Percentiles rank a stretch among this genome's conserved stretches.
Conservation (phyloP, 1,139 yeast genomes). For the Geotrichum restrictum region DNA sequence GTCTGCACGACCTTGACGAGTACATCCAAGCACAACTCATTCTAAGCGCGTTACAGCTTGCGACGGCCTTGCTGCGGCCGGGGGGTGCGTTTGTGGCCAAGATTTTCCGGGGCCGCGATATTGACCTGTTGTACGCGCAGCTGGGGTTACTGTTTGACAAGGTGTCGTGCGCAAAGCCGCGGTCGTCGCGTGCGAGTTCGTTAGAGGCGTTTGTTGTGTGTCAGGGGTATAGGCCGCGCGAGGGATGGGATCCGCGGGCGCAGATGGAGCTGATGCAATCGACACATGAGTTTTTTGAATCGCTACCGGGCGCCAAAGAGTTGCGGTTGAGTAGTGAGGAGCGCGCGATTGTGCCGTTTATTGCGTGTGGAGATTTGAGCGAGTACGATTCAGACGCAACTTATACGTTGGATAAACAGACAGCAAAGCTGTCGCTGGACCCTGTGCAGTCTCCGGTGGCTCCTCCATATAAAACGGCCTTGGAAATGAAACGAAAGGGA, state of each 20-base stretch:
- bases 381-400: slow-evolving; percentile 95
- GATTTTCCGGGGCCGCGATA: slow-evolving; percentile 92
- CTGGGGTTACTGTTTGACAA: slow-evolving; percentile 75
- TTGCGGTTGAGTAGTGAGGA: not conserved
- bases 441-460: slow-evolving; percentile 96
- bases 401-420: slow-evolving; percentile 55
- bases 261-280: slow-evolving; percentile 50
- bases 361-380: slow-evolving; percentile 89
- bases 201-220: slow-evolving; percentile 93
- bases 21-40: slow-evolving; percentile 93
- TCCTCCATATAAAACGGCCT: slow-evolving; percentile 89
- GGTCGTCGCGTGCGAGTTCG: slow-evolving; percentile 90
- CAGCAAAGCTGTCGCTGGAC: slow-evolving; percentile 51
- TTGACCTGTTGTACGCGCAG: slow-evolving; percentile 85
- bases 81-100: slow-evolving; percentile 96
- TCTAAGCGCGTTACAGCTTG: slow-evolving; percentile 81
- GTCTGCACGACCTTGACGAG: slow-evolving; percentile 92
- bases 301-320: not conserved
- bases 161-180: slow-evolving; percentile 92
- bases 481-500: slow-evolving; percentile 80
- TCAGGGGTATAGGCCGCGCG: slow-evolving; percentile 74
- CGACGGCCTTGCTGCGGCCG: slow-evolving; percentile 78
- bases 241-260: slow-evolving; percentile 69
- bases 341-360: slow-evolving; percentile 65
- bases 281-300: slow-evolving; percentile 17